Evolutionary conservation across 2,329 filamentous ascomycete species (phyloP).

Genomic region (Apiospora malaysiana): DNA sequence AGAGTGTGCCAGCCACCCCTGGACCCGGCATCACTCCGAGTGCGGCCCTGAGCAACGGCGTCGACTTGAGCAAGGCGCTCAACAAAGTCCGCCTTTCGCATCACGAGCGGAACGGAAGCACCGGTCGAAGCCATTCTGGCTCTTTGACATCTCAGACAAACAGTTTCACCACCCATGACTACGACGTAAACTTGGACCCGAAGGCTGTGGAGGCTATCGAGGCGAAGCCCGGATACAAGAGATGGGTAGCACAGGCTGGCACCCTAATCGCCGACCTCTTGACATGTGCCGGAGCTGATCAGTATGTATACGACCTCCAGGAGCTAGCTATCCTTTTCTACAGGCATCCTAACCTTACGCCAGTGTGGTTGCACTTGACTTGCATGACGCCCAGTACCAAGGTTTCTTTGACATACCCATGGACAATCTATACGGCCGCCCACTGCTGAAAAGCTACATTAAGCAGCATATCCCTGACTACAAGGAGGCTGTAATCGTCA

Average conservation of each 20-base stretch:
- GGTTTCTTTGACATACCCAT: slow-evolving; percentile 99
- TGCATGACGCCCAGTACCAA: slow-evolving; percentile 96
- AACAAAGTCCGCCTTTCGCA: slow-evolving; percentile 60
- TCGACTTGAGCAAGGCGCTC: slow-evolving; percentile 77
- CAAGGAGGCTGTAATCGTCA: slow-evolving; percentile 89
- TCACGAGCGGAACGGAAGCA: slow-evolving; percentile 29
- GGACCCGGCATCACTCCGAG: slow-evolving; percentile 73
- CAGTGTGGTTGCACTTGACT: slow-evolving; percentile 90
- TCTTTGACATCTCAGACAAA: slow-evolving; percentile 49
- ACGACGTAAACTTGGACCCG: slow-evolving; percentile 47
- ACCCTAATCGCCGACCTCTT: slow-evolving; percentile 93
- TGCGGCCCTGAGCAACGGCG: slow-evolving; percentile 68
- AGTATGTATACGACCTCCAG: slow-evolving; percentile 61
- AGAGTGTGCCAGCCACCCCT: slow-evolving; percentile 89
- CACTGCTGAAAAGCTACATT: slow-evolving; percentile 73
- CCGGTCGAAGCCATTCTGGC: slow-evolving; percentile 45
- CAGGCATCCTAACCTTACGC: slow-evolving; percentile 5
- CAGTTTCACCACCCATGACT: slow-evolving; percentile 67
- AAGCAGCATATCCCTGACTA: slow-evolving; percentile 84
- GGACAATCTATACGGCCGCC: slow-evolving; percentile 92
- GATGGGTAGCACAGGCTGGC: slow-evolving; percentile 97
- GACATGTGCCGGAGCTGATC: slow-evolving; percentile 94
- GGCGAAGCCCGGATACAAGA: slow-evolving; percentile 91
- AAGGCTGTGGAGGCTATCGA: slow-evolving; percentile 51
- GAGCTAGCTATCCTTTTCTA: slow-evolving; percentile 29